phyloP scores from a whole-genome alignment of 2,329 filamentous ascomycete species.

The Lecanoromycetidae sp. region DNA sequence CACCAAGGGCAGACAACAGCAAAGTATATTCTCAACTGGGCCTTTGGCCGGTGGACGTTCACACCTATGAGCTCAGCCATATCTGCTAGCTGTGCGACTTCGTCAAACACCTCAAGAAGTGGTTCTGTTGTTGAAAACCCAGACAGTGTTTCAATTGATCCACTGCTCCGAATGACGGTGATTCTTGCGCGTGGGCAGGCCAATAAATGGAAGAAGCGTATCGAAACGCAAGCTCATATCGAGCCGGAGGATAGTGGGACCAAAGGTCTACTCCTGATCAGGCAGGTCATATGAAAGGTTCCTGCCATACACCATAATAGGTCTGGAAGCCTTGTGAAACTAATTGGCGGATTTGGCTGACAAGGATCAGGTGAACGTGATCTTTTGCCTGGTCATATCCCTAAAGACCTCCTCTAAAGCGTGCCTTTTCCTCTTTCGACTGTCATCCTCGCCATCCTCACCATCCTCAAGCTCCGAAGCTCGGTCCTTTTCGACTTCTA shows the following conservation, averaged over 20 bases:
- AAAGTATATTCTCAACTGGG: constrained; percentile 93
- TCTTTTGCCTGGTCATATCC: constrained; percentile 59
- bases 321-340: too few species aligned
- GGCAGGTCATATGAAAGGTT: neutral
- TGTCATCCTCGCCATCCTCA: constrained; percentile 39
- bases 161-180: constrained; percentile 33
- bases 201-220: constrained; percentile 37
- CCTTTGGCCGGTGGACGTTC: constrained; percentile 90
- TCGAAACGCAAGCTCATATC: constrained; percentile 31
- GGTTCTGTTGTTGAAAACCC: constrained; percentile 1
- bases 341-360: too few species aligned
- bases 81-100: neutral
- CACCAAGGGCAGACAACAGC: constrained; percentile 28
- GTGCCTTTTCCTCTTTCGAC: constrained; percentile 58
- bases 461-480: constrained; percentile 29
- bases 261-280: constrained; percentile 6
- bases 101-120: neutral
- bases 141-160: constrained; percentile 7
- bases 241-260: constrained; percentile 19
- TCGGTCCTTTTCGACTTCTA: constrained; percentile 28
- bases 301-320: too few species aligned
- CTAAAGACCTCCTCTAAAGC: constrained; percentile 69
- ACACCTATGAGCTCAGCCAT: constrained; percentile 35
- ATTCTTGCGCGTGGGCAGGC: constrained; percentile 37
- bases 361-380: constrained; percentile 51